phyloP scores from a whole-genome alignment of 768 basidiomycete genomes.

The Lentinula raphanica region DNA sequence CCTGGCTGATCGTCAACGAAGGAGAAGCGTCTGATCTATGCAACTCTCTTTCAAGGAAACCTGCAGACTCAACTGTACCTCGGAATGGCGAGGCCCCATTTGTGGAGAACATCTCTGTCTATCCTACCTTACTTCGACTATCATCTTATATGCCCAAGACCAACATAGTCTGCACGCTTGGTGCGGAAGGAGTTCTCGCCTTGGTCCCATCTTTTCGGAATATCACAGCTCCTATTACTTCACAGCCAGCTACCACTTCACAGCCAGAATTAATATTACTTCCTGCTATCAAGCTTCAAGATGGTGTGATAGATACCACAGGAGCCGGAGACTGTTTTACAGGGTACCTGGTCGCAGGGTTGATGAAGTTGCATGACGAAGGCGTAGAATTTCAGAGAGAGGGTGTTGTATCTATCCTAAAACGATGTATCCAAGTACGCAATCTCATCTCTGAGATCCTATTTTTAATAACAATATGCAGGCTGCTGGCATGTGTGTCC shows the following conservation, averaged over 20 bases:
- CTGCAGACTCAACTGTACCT: constrained; percentile 5
- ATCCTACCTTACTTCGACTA: constrained; percentile 12
- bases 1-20: constrained; percentile 56
- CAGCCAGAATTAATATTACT: constrained; percentile 26
- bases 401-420: constrained; percentile 31
- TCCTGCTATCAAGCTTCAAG: constrained; percentile 42
- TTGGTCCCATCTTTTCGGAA: constrained; percentile 26
- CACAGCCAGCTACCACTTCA: background rate
- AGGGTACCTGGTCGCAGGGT: constrained; percentile 51
- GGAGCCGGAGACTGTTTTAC: constrained; percentile 65
- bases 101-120: constrained; percentile 13
- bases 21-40: constrained; percentile 39
- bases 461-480: constrained; percentile 14
- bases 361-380: constrained; percentile 38
- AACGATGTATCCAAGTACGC: constrained; percentile 37
- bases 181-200: constrained; percentile 45
- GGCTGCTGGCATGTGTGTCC: constrained; percentile 62
- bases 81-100: constrained; percentile 19
- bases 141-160: constrained; percentile 25
- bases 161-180: constrained; percentile 55
- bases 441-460: background rate
- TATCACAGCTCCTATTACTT: background rate
- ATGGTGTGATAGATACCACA: constrained; percentile 44
- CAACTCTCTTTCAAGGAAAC: constrained; percentile 14
- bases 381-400: constrained; percentile 17